phyloP scores from a whole-genome alignment of 441 rosid genomes.

The Gossypium trilobum region DNA sequence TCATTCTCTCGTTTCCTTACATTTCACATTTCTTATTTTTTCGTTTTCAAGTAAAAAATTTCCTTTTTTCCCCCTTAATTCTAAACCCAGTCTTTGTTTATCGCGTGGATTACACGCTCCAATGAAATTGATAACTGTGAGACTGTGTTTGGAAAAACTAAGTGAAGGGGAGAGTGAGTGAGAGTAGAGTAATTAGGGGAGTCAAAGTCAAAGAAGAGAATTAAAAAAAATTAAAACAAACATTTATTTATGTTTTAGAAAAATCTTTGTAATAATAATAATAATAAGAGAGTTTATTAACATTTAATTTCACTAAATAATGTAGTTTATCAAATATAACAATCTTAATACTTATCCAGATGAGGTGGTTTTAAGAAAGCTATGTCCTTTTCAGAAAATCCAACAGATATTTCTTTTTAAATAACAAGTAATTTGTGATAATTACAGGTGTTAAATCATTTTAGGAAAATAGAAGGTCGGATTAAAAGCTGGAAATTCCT shows the following conservation, averaged over 20 bases:
- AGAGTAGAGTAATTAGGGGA: background rate
- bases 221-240: background rate
- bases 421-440: background rate
- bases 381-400: background rate
- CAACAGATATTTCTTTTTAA: too few relatives aligned
- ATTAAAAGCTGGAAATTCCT: conserved; percentile 11
- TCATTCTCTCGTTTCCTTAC: conserved; percentile 24
- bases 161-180: background rate
- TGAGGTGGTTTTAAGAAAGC: background rate
- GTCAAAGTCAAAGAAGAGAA: conserved; percentile 24
- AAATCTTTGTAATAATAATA: background rate
- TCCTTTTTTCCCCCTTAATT: background rate
- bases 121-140: background rate
- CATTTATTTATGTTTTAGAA: background rate
- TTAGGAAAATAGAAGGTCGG: conserved; percentile 3
- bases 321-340: background rate
- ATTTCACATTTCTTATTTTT: background rate
- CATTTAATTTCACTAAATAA: background rate
- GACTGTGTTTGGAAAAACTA: background rate
- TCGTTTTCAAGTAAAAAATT: background rate
- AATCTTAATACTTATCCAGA: too few relatives aligned
- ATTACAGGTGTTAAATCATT: background rate
- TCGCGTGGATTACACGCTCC: background rate
- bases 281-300: background rate
- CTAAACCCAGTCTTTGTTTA: background rate